These are phyloP conservation scores for Asterella californica DNA, from an alignment of 225 moss, liverwort and hornwort genomes.

Conservation along the genomic window DNA sequence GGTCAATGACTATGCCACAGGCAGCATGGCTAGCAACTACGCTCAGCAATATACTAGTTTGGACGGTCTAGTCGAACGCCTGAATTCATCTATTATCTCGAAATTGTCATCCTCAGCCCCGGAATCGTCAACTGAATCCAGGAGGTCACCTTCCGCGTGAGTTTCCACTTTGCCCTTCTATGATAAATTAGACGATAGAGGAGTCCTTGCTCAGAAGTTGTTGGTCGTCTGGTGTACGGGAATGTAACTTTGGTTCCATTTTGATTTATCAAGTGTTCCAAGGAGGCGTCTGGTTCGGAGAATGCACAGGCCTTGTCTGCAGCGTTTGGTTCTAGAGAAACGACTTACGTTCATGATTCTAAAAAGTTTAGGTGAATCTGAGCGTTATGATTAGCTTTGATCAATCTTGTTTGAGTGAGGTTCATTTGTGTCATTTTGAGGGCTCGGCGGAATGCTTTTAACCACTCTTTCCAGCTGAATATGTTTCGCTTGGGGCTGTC, in stretches of 20 bases:
- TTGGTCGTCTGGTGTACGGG: background rate
- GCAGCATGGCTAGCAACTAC: constrained; percentile 58
- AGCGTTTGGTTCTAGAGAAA: background rate
- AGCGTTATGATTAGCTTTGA: background rate
- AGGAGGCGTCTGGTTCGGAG: background rate
- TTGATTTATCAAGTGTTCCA: background rate
- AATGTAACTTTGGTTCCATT: background rate
- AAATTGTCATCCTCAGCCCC: constrained; percentile 46
- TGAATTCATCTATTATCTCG: constrained; percentile 57
- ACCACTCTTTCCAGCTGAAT: background rate
- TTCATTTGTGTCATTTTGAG: background rate
- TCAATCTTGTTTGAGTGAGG: background rate
- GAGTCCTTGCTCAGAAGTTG: background rate
- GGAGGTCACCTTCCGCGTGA: constrained; percentile 42
- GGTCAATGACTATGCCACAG: constrained; percentile 61
- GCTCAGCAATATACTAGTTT: constrained; percentile 72
- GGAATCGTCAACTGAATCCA: constrained; percentile 27
- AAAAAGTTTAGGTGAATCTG: background rate
- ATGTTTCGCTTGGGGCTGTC: background rate
- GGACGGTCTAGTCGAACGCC: constrained; percentile 62
- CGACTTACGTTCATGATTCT: background rate
- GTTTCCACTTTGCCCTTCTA: background rate
- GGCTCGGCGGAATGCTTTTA: background rate
- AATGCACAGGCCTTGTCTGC: background rate
- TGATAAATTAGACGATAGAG: background rate